Base-by-base conservation (phyloP, 1,284 basidiomycete genomes). In the Ceratobasidium sp. region DNA sequence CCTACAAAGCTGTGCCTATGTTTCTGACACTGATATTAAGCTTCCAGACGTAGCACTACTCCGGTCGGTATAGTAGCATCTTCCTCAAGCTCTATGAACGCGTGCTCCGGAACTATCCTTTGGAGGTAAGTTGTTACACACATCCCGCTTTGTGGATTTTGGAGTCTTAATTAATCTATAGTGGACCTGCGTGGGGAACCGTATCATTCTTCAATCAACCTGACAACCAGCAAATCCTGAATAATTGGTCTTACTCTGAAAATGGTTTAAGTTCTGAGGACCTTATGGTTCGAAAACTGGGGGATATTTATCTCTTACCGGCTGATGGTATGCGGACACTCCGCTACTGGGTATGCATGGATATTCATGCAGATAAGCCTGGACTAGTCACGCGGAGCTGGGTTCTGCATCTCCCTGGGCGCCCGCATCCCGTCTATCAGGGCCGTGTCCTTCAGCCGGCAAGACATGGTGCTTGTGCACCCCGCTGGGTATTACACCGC, bases 341-440 rank as follows among this genome's bases (percentile, higher is more conserved):
- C 39, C 12, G 12, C 1, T 63, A 63, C 33, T 63, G 61, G 61
- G 61, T 63, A 20, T 63, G 61, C 20, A 40, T 40, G 61, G 61
- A 63, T 39, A n/a, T 9, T 2, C 15, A 5, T 26, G 12, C 2
- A 23, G 23, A 6, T 4, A 2, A 1, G 3, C 33, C 10, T 0
- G 28, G 39, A 15, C 3, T 39, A 0, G 15, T 7, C 1, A 18
- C 33, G 9, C 61, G 61, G 2, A n/a, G 9, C 2, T 63, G 61
- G 61, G 13, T 28, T 5, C 61, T 33, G 3, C 15, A 63, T 44
- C 6, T 40, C 3, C 61, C 61, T n/a, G 61, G 61, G 7, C 61
- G 61, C 15, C 18, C 61, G 7, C 61, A 63, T 15, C 61, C 61
- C 1, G 3, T 63, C 9, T 42, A 44, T 4, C 3, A 63, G 13